Percentiles rank a stretch among this genome's conserved stretches.
Conservation (phyloP, 345 rosid species). For the Populus alba region DNA sequence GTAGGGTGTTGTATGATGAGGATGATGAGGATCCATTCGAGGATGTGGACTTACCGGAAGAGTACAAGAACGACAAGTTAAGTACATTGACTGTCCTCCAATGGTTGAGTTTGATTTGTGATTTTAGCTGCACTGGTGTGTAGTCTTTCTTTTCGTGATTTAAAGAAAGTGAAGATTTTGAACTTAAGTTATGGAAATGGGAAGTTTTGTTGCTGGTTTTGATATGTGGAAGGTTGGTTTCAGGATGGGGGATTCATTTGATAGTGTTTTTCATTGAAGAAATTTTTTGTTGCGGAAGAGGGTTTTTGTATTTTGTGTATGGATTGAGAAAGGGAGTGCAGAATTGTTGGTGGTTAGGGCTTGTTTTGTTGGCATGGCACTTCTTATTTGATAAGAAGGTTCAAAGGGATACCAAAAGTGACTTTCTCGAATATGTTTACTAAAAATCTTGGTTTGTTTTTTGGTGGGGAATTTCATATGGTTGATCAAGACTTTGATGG, state of each 20-base stretch:
- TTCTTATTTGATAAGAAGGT: conserved; percentile 60
- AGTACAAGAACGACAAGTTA: conserved; percentile 40
- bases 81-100: conserved; percentile 49
- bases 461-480: conserved; percentile 61
- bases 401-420: conserved; percentile 26
- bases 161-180: conserved; percentile 40
- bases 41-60: conserved; percentile 71
- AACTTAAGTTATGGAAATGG: conserved; percentile 84
- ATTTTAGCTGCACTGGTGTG: conserved; percentile 49
- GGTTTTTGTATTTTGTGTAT: conserved; percentile 79
- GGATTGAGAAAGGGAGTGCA: conserved; percentile 77
- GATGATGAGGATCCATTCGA: conserved; percentile 75
- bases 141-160: conserved; percentile 39
- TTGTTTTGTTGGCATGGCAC: conserved; percentile 72
- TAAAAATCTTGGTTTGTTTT: conserved; percentile 63
- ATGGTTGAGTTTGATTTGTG: conserved; percentile 61
- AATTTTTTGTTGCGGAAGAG: conserved; percentile 68
- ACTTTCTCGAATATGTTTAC: conserved; percentile 55
- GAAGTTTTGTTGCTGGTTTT: conserved; percentile 66
- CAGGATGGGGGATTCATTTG: conserved; percentile 83
- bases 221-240: conserved; percentile 78
- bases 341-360: conserved; percentile 78
- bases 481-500: conserved; percentile 80
- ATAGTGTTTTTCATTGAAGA: conserved; percentile 75
- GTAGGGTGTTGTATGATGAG: conserved; percentile 40